Base-by-base conservation (phyloP, 768 basidiomycete species). In the Suillus tomentosus region DNA sequence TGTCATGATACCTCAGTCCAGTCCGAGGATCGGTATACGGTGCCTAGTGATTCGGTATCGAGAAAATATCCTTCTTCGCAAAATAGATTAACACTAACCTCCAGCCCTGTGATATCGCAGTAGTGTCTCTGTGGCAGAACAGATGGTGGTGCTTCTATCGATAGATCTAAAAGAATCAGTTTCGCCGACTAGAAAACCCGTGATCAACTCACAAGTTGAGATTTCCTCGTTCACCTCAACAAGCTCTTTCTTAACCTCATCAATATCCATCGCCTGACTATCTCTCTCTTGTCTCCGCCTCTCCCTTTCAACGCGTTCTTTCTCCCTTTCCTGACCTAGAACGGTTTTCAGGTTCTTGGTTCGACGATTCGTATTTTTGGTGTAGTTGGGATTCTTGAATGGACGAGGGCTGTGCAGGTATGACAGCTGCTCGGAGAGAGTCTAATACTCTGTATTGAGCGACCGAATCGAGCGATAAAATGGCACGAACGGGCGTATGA, bases 51-150 rank as follows among this genome's bases (percentile, higher is more conserved):
- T 14, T 43, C 5, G 7, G 17, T 7, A 19, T 34, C 3, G 62
- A 27, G 48, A 40, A 3, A 15, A 31, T 6, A 24, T 53, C 14
- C 22, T 37, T 36, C 27, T 2, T 17, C 13, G 10, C 24, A 63
- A 3, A 39, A 13, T 7, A 14, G 34, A 22, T 24, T 43, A 24
- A 6, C 59, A 65, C 76, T 9, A 37, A 90, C 92, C 76, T 93
- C 91, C 14, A 95, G 79, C 0, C 93, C 91, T 0, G 93, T 95
- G 17, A 95, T 94, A 76, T 94, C 93, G 70, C 93, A 94, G 61
- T 90, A 92, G 65, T 89, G 87, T 64, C 82, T 81, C 55, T 87
- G 89, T 3, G 93, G 92, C 9, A 91, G 77, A 1, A 95, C 71
- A 11, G 92, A 94, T 0, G 92, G 93, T 0, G 93, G 91, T 6